Conservation (phyloP, 768 basidiomycete species). For the Gautieria morchelliformis region DNA sequence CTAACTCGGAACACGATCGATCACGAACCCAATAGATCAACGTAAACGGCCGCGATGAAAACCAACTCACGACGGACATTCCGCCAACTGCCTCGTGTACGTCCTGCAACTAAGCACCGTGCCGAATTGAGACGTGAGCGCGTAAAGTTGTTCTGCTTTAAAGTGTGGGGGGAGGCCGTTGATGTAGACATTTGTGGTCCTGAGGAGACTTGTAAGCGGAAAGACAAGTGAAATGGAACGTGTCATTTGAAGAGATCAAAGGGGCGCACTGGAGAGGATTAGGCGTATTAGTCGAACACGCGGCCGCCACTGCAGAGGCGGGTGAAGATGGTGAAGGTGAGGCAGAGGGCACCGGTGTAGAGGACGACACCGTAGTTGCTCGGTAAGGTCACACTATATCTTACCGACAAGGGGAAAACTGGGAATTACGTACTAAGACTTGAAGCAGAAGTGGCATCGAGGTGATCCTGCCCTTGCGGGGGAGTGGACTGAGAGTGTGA, state of each 20-base stretch:
- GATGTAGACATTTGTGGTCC: constrained; percentile 77
- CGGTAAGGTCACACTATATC: neutral
- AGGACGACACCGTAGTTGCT: neutral
- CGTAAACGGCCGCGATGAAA: neutral
- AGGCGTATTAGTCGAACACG: constrained; percentile 3
- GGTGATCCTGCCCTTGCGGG: too few species aligned
- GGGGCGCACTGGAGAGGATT: constrained; percentile 3
- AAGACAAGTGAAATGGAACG: neutral
- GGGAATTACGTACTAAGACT: too few species aligned
- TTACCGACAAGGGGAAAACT: too few species aligned
- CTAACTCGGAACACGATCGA: too few species aligned
- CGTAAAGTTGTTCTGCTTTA: constrained; percentile 69
- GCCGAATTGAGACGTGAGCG: constrained; percentile 64
- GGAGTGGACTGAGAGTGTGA: too few species aligned
- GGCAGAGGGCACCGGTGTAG: neutral
- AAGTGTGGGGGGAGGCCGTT: constrained; percentile 80
- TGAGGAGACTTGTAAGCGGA: neutral
- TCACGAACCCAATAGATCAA: too few species aligned
- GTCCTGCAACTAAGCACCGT: constrained; percentile 69
- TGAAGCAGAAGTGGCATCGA: too few species aligned
- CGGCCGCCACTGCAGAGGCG: neutral
- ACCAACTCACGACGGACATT: constrained; percentile 42
- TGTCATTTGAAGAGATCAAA: neutral
- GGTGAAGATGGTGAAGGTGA: neutral
- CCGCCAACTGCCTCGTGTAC: constrained; percentile 75